Evolutionary conservation across 148 eudicot species (phyloP), one percentile per base, ranked within the genome.

Genomic region (Agrostemma githago): DNA sequence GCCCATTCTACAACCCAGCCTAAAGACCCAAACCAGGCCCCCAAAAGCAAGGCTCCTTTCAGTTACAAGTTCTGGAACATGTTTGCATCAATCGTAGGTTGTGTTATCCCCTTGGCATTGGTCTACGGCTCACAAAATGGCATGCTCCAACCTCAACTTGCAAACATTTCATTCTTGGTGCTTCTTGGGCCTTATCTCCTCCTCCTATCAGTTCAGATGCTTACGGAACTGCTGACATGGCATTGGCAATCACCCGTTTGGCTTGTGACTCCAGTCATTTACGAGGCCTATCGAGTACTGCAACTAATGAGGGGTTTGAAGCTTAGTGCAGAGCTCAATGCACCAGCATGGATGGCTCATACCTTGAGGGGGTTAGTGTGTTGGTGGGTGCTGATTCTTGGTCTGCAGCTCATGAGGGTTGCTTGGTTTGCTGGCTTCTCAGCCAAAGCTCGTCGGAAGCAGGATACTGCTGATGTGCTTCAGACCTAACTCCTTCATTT

Each of bases 371-470:
- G 92, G 26, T 81, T 95, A 76, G 98, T 92, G 60, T 95, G 98
- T 79, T 89, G 98, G 91, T 95, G 98, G 98, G 87, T 95, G 66
- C 84, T 95, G 41, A 86, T 92, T 61, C 93, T 95, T 17, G 92
- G 97, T 8, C 72, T 95, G 84, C 98, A 95, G 89, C 89, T 95
- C 83, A 95, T 95, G 98, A 87, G 98, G 82, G 97, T 95, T 54
- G 97, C 96, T 79, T 95, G 98, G 98, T 92, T 85, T 79, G 96
- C 97, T 11, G 98, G 98, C 15, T 92, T 90, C 71, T 82, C 88
- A 41, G 89, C 97, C 26, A 84, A 79, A 62, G 72, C 70, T 75
- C 83, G 66, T 64, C 81, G 81, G 64, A 59, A 75, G 19, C 78
- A 80, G 70, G 72, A 66, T 11, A 51, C 70, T 63, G 78, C 51